A percentile compares a stretch with the other conserved stretches of the same genome.
Conservation (phyloP, 352 stramenopile genomes). For the Phytophthora pini region DNA sequence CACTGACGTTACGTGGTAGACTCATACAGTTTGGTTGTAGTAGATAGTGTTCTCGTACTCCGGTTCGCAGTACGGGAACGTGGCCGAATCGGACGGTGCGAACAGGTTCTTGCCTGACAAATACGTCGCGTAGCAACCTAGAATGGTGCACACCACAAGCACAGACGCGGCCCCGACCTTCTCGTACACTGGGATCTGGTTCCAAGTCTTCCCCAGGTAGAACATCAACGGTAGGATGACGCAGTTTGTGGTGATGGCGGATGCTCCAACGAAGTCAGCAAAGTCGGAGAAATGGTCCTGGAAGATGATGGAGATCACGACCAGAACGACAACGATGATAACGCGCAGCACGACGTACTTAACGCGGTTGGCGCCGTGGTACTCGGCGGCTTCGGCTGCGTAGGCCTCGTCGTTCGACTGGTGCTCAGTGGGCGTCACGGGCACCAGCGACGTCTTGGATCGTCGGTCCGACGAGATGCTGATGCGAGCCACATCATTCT, state of each 20-base stretch:
- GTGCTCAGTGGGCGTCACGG: constrained; percentile 28
- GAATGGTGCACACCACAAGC: constrained; percentile 31
- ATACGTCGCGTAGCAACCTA: constrained; percentile 52
- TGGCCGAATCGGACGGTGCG: constrained; percentile 26
- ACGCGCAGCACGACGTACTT: constrained; percentile 34
- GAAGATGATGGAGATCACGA: constrained; percentile 40
- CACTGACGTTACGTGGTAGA: background rate
- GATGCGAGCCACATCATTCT: constrained; percentile 8
- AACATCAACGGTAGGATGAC: constrained; percentile 33
- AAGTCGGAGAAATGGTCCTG: constrained; percentile 51
- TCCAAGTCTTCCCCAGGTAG: constrained; percentile 46
- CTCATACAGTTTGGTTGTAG: constrained; percentile 41
- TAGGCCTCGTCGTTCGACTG: constrained; percentile 12
- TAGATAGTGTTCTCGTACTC: constrained; percentile 35
- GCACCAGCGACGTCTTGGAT: constrained; percentile 44
- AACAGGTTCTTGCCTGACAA: constrained; percentile 47
- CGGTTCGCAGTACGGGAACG: constrained; percentile 44
- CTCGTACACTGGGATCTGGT: constrained; percentile 44
- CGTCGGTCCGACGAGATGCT: constrained; percentile 21
- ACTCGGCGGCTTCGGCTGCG: constrained; percentile 31
- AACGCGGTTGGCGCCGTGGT: constrained; percentile 39
- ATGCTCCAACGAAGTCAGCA: constrained; percentile 49
- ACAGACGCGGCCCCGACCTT: constrained; percentile 30
- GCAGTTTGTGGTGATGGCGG: constrained; percentile 36
- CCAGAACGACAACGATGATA: constrained; percentile 36